phyloP scores from a whole-genome alignment of 352 stramenopile genomes.

The Hyaloperonospora arabidopsidis region DNA sequence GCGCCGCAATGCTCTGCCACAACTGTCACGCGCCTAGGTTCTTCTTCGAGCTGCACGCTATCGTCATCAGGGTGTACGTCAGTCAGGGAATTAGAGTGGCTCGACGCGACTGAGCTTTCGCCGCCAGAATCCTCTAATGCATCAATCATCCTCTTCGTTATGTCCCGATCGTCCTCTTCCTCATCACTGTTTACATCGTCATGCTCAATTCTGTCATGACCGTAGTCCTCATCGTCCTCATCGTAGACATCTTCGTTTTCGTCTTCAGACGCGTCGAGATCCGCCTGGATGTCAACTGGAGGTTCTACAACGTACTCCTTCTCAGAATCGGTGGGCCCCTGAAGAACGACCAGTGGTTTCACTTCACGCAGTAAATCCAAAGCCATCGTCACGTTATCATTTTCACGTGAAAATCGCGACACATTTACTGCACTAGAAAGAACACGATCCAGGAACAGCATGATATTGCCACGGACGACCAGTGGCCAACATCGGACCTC shows the following conservation, averaged over 20 bases:
- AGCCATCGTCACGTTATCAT: constrained; percentile 67
- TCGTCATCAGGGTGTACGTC: constrained; percentile 28
- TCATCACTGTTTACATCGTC: constrained; percentile 34
- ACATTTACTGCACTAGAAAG: constrained; percentile 76
- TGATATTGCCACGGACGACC: constrained; percentile 75
- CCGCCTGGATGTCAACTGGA: constrained; percentile 40
- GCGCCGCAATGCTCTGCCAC: constrained; percentile 67
- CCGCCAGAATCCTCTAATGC: constrained; percentile 51
- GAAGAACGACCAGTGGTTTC: constrained; percentile 61
- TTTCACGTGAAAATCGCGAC: constrained; percentile 65
- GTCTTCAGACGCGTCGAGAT: constrained; percentile 56
- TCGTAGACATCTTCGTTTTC: constrained; percentile 30
- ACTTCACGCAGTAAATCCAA: constrained; percentile 68
- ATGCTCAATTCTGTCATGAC: constrained; percentile 36
- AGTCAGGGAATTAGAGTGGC: constrained; percentile 26
- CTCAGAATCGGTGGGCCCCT: constrained; percentile 55
- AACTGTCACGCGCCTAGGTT: constrained; percentile 54
- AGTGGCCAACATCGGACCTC: constrained; percentile 55
- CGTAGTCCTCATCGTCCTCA: constrained; percentile 31
- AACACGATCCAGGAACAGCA: constrained; percentile 75
- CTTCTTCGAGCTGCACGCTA: constrained; percentile 29
- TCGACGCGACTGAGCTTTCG: constrained; percentile 41
- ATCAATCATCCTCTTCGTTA: constrained; percentile 56
- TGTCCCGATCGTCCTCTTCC: constrained; percentile 32
- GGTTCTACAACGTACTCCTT: constrained; percentile 66